A percentile compares a stretch with the other conserved stretches of the same genome.
These are phyloP conservation scores for Apiotrichum montevideense DNA, from an alignment of 1,284 basidiomycete species.

Conservation along the genomic window DNA sequence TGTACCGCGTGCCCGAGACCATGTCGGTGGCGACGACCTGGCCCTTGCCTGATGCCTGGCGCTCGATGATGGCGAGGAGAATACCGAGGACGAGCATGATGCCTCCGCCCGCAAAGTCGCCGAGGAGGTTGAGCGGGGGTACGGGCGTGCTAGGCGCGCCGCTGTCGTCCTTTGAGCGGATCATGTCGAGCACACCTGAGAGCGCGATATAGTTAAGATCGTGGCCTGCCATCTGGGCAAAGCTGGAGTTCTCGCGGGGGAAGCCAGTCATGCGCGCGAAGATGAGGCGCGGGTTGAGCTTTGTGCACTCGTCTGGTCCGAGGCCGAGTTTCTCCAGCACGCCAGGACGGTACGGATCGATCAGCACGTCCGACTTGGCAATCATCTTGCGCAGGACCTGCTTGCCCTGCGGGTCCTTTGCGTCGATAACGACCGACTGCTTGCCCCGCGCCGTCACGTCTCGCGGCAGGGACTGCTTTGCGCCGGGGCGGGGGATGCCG, in stretches of 20 bases:
- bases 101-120: constrained; percentile 21
- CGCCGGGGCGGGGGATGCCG: not conserved
- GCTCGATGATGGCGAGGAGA: constrained; percentile 12
- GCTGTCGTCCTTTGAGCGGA: constrained; percentile 5
- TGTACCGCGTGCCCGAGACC: constrained; percentile 14
- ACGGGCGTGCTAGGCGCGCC: not conserved
- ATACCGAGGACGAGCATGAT: constrained; percentile 16
- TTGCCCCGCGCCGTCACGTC: constrained; percentile 14
- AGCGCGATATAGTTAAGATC: constrained; percentile 20
- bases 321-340: constrained; percentile 18
- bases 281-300: constrained; percentile 14
- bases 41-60: constrained; percentile 11
- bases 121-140: constrained; percentile 17
- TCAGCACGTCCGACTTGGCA: constrained; percentile 9
- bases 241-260: constrained; percentile 1
- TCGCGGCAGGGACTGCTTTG: not conserved
- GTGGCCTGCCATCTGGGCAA: constrained; percentile 16
- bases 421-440: constrained; percentile 6
- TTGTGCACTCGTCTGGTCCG: constrained; percentile 1
- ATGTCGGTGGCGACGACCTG: constrained; percentile 19
- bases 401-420: constrained; percentile 7
- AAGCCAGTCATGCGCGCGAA: constrained; percentile 19
- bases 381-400: constrained; percentile 6
- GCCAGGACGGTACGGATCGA: constrained; percentile 18
- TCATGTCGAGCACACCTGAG: constrained; percentile 14